Evolutionary conservation across 495 filamentous ascomycete genomes (phyloP).

Genomic region (Neurospora terricola): DNA sequence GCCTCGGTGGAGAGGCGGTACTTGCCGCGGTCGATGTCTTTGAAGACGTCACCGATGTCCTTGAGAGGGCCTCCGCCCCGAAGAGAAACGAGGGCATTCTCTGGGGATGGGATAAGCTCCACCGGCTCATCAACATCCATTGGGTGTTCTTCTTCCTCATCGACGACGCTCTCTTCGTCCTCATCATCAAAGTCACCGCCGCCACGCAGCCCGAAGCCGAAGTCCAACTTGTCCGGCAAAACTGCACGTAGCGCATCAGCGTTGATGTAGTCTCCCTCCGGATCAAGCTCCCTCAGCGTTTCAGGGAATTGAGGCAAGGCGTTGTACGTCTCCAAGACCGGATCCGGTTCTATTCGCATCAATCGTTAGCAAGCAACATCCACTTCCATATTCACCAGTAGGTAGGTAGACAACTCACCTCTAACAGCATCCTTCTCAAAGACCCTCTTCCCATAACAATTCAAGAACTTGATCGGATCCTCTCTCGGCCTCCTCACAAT

Average conservation of each 20-base stretch:
- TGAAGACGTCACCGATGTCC: not conserved
- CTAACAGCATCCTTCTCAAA: slow-evolving; percentile 4
- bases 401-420: not conserved
- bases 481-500: not conserved
- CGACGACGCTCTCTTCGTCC: not conserved
- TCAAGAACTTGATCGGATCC: slow-evolving; percentile 7
- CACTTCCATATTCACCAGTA: not conserved
- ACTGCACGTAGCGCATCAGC: not conserved
- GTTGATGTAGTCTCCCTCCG: not conserved
- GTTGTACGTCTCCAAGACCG: not conserved
- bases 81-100: not conserved
- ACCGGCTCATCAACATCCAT: not conserved
- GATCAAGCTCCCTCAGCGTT: not conserved
- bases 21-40: not conserved
- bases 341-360: not conserved
- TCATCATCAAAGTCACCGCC: slow-evolving; percentile 5
- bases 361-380: not conserved
- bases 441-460: slow-evolving; percentile 1
- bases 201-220: slow-evolving; percentile 8
- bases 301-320: not conserved
- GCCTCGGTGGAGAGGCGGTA: not conserved
- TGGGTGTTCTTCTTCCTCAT: not conserved
- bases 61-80: not conserved
- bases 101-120: not conserved
- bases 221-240: slow-evolving; percentile 3